Evolutionary conservation across 345 rosid species (phyloP).

Genomic region (Eucalyptus regnans): DNA sequence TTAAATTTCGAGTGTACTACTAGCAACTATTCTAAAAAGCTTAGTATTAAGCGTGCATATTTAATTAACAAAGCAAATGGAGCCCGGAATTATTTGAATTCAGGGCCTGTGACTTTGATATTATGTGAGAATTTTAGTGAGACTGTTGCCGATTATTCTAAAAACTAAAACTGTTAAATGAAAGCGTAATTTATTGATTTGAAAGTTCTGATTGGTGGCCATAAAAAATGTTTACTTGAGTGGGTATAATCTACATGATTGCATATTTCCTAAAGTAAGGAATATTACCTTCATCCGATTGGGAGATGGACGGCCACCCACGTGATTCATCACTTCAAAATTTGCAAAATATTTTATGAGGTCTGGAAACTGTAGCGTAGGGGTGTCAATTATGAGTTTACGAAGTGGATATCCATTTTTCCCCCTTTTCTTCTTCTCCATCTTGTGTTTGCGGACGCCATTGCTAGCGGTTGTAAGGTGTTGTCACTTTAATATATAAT

Average conservation of each 20-base stretch:
- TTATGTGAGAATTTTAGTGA: too few relatives aligned
- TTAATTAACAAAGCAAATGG: accelerated
- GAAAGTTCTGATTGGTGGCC: not conserved
- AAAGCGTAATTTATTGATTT: too few relatives aligned
- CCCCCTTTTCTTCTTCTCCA: too few relatives aligned
- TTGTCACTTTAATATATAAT: too few relatives aligned
- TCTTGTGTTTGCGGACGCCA: too few relatives aligned
- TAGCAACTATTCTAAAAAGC: too few relatives aligned
- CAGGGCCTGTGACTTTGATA: too few relatives aligned
- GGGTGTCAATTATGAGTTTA: not conserved
- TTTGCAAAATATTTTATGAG: not conserved
- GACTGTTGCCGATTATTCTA: accelerated
- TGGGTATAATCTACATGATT: not conserved
- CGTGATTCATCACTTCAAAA: not conserved
- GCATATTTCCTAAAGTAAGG: not conserved
- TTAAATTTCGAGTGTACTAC: not conserved
- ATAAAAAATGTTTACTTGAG: not conserved
- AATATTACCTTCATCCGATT: not conserved
- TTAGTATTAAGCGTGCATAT: too few relatives aligned
- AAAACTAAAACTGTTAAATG: accelerated
- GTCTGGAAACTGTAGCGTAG: not conserved
- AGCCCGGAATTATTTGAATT: accelerated
- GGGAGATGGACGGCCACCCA: not conserved
- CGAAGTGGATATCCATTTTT: not conserved
- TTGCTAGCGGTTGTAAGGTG: too few relatives aligned